Percentiles rank a stretch among this genome's conserved stretches.
phyloP scores from a whole-genome alignment of 495 filamentous ascomycete genomes.

The Neurospora sp. region DNA sequence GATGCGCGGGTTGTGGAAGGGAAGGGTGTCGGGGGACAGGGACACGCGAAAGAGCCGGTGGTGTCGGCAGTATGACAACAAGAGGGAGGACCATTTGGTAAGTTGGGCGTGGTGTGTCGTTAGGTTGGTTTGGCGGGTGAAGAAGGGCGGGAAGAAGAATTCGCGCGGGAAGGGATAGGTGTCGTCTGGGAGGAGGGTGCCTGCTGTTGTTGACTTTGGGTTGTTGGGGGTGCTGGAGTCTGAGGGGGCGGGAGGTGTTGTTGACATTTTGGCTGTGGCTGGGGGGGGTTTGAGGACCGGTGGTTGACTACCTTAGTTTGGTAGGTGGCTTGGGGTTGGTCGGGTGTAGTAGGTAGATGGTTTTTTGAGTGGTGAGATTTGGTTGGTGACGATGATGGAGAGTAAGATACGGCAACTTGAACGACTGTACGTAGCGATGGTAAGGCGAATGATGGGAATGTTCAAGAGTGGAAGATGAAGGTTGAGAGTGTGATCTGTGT shows the following conservation, averaged over 20 bases:
- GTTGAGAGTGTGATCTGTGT: background rate
- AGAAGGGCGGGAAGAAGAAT: slow-evolving; percentile 66
- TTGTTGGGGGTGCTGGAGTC: background rate
- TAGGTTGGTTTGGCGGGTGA: slow-evolving; percentile 68
- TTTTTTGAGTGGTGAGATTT: background rate
- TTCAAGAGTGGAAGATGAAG: background rate
- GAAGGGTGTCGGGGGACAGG: slow-evolving; percentile 46
- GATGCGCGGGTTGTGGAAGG: slow-evolving; percentile 45
- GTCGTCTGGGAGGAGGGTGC: background rate
- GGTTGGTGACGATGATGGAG: background rate
- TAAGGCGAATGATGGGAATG: background rate
- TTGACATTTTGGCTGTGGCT: background rate
- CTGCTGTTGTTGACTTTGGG: background rate
- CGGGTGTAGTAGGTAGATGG: background rate
- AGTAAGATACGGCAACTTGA: background rate
- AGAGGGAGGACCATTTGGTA: slow-evolving; percentile 71
- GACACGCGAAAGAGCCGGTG: slow-evolving; percentile 63
- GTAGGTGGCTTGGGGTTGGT: background rate
- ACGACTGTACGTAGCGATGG: background rate
- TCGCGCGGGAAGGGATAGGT: slow-evolving; percentile 39
- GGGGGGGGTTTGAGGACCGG: background rate
- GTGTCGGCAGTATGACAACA: slow-evolving; percentile 74
- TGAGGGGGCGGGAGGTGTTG: background rate
- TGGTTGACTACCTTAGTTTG: background rate
- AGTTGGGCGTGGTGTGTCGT: slow-evolving; percentile 68